Conservation (phyloP, 148 eudicot species). For the Camellia japonica region DNA sequence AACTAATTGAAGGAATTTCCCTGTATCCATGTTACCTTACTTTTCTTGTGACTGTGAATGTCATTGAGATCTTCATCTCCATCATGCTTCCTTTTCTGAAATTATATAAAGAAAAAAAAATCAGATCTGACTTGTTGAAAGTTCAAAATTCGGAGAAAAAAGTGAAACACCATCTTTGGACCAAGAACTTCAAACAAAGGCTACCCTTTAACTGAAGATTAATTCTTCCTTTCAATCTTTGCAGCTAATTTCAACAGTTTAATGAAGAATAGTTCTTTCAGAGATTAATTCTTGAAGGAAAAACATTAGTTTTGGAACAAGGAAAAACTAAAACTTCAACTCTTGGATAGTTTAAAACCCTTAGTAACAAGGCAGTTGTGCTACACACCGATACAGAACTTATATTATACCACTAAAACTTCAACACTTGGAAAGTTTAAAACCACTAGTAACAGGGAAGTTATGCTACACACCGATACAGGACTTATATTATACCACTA, state of each 20-base stretch:
- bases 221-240: constrained; percentile 7
- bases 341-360: not conserved
- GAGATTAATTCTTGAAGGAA: not conserved
- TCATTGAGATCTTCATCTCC: constrained; percentile 76
- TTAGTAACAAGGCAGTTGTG: not conserved
- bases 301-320: not conserved
- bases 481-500: not conserved
- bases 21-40: constrained; percentile 59
- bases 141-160: not conserved
- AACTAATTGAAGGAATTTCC: constrained; percentile 2
- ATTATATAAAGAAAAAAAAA: constrained; percentile 21
- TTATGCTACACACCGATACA: too few species aligned
- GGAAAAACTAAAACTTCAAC: not conserved
- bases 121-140: not conserved
- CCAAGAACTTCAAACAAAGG: constrained; percentile 11
- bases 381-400: too few species aligned
- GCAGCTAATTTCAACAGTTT: not conserved
- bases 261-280: not conserved
- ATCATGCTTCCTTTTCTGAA: constrained; percentile 94
- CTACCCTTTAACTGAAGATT: not conserved
- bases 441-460: not conserved
- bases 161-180: not conserved
- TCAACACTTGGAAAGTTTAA: not conserved
- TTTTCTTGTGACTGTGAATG: constrained; percentile 80
- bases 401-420: not conserved